These are phyloP conservation scores for Tuber indicum DNA, from an alignment of 495 filamentous ascomycete genomes.

Conservation along the genomic window DNA sequence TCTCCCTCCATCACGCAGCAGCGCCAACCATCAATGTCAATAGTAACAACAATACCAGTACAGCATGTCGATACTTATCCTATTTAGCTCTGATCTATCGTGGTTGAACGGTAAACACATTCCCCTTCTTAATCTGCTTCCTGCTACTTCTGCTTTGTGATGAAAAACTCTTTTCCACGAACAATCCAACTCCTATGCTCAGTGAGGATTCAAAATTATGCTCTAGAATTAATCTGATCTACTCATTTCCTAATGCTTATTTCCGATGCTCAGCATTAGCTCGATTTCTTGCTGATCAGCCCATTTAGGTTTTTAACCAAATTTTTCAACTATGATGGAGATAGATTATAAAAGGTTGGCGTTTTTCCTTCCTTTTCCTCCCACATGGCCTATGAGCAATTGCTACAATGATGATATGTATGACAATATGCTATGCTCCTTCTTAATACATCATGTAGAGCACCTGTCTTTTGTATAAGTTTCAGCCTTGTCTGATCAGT, in stretches of 20 bases:
- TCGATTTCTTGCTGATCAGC: neutral
- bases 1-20: neutral
- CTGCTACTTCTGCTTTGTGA: neutral
- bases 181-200: slow-evolving; percentile 44
- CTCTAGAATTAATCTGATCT: slow-evolving; percentile 24
- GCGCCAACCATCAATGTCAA: neutral
- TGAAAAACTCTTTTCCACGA: slow-evolving; percentile 29
- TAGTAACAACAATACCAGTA: neutral
- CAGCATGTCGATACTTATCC: neutral
- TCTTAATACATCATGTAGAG: slow-evolving; percentile 41
- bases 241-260: slow-evolving; percentile 14
- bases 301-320: slow-evolving; percentile 1
- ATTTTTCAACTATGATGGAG: slow-evolving; percentile 2
- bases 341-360: slow-evolving; percentile 24
- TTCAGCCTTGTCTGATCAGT: slow-evolving; percentile 44
- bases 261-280: neutral
- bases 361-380: neutral
- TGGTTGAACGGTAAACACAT: neutral
- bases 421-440: slow-evolving; percentile 42
- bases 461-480: slow-evolving; percentile 38
- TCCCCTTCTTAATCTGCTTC: neutral
- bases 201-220: slow-evolving; percentile 34
- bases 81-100: neutral
- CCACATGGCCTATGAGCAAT: neutral
- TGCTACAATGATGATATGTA: slow-evolving; percentile 41